A percentile compares a stretch with the other conserved stretches of the same genome.
phyloP scores from a whole-genome alignment of 2,329 filamentous ascomycete species.

The Aureobasidium uvarum region DNA sequence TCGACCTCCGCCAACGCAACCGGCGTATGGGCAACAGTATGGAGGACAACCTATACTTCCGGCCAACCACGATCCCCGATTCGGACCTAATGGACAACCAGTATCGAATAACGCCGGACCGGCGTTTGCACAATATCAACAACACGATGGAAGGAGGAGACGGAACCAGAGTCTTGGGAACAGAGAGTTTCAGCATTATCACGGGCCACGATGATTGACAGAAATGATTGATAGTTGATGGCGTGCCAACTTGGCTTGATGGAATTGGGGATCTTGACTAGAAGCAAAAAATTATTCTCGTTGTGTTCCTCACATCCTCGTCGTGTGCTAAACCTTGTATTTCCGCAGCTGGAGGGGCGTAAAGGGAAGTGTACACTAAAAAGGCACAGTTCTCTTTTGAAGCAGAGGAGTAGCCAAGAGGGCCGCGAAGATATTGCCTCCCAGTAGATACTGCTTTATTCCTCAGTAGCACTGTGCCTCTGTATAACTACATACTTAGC shows the following conservation, averaged over 20 bases:
- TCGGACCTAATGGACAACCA: conserved; percentile 5
- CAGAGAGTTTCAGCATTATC: conserved; percentile 25
- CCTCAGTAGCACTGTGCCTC: no score
- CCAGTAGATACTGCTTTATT: no score
- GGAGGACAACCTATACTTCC: conserved; percentile 44
- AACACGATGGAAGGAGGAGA: conserved; percentile 23
- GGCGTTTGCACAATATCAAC: conserved; percentile 28
- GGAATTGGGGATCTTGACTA: conserved; percentile 4
- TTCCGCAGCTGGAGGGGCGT: no score
- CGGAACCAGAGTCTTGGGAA: conserved; percentile 22
- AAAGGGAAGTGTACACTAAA: no score
- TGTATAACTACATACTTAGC: no score
- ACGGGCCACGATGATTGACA: conserved; percentile 19
- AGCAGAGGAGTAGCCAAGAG: no score
- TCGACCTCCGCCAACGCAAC: conserved; percentile 35
- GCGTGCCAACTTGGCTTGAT: not conserved
- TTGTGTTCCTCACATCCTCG: not conserved
- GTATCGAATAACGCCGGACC: conserved; percentile 8
- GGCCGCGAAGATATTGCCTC: no score
- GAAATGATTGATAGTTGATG: not conserved
- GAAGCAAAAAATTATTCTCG: not conserved
- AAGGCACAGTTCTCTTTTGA: no score
- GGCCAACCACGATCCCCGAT: conserved; percentile 39
- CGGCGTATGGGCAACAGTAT: conserved; percentile 38
- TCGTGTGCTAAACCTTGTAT: no score